Conservation (phyloP, 176 grass and related monocot species). For the Olyra latifolia region DNA sequence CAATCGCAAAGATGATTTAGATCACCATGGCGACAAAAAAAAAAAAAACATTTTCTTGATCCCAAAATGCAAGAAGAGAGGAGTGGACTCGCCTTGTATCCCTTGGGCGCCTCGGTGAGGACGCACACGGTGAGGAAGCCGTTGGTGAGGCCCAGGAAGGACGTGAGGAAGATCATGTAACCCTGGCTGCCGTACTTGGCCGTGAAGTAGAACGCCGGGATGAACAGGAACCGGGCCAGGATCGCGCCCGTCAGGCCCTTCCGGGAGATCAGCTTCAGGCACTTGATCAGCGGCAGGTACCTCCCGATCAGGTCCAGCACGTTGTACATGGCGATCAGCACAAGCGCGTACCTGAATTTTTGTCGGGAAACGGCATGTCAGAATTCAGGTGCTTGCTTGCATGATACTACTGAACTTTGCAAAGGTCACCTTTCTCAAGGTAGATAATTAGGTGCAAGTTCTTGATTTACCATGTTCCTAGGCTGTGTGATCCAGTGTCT, state of each 20-base stretch:
- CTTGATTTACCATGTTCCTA: slow-evolving; percentile 53
- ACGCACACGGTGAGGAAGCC: slow-evolving; percentile 77
- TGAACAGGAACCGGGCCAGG: slow-evolving; percentile 58
- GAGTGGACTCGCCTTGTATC: slow-evolving; percentile 52
- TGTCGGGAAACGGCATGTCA: slow-evolving; percentile 20
- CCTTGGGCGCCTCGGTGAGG: slow-evolving; percentile 65
- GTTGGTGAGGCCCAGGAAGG: slow-evolving; percentile 65
- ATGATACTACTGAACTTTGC: background rate
- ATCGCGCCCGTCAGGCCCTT: slow-evolving; percentile 35
- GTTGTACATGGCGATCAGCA: slow-evolving; percentile 70
- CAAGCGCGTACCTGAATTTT: slow-evolving; percentile 62
- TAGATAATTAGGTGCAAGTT: background rate
- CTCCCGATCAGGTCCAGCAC: slow-evolving; percentile 65
- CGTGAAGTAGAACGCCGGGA: slow-evolving; percentile 86
- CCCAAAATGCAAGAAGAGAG: background rate
- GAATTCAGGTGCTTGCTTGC: background rate
- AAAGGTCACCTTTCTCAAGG: background rate
- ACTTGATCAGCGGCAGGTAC: slow-evolving; percentile 60
- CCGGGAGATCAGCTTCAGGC: slow-evolving; percentile 51
- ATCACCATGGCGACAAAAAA: background rate
- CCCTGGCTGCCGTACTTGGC: slow-evolving; percentile 76
- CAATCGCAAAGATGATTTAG: background rate
- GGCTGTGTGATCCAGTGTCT: slow-evolving; percentile 82
- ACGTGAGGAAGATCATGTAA: slow-evolving; percentile 79
- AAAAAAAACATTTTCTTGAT: background rate